Evolutionary conservation across 495 filamentous ascomycete genomes (phyloP).

Genomic region (Annulohypoxylon bovei): DNA sequence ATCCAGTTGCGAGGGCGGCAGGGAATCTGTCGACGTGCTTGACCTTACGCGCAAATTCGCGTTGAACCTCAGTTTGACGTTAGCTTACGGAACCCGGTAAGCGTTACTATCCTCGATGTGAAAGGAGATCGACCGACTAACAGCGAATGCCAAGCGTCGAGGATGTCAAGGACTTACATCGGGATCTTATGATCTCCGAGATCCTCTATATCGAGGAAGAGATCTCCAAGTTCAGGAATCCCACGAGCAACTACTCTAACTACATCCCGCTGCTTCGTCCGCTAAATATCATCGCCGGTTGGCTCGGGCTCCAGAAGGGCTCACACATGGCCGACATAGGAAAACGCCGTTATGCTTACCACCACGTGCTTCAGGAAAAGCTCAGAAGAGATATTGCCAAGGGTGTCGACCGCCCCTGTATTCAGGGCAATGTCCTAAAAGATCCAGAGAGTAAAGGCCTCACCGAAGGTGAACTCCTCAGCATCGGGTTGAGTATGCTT

Average conservation of each 20-base stretch:
- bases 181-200: conserved; percentile 68
- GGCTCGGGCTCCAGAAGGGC: conserved; percentile 32
- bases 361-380: conserved; percentile 68
- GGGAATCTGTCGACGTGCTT: conserved; percentile 68
- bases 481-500: conserved; percentile 79
- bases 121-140: not conserved
- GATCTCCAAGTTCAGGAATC: conserved; percentile 72
- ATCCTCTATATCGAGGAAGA: conserved; percentile 72
- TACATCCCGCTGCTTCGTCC: conserved; percentile 72
- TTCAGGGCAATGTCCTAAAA: conserved; percentile 75
- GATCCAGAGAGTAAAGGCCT: conserved; percentile 68
- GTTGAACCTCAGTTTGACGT: conserved; percentile 71
- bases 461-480: conserved; percentile 70
- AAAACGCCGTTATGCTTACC: conserved; percentile 64
- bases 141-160: conserved; percentile 50
- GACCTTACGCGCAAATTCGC: conserved; percentile 74
- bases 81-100: conserved; percentile 71
- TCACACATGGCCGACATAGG: conserved; percentile 65
- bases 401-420: conserved; percentile 75
- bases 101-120: not conserved
- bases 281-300: conserved; percentile 50
- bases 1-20: conserved; percentile 64
- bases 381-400: conserved; percentile 68
- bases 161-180: conserved; percentile 58
- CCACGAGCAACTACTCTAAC: conserved; percentile 77